phyloP scores from a whole-genome alignment of 192 early-diverging fungal genomes.

The Phycomyces blakesleeanus region DNA sequence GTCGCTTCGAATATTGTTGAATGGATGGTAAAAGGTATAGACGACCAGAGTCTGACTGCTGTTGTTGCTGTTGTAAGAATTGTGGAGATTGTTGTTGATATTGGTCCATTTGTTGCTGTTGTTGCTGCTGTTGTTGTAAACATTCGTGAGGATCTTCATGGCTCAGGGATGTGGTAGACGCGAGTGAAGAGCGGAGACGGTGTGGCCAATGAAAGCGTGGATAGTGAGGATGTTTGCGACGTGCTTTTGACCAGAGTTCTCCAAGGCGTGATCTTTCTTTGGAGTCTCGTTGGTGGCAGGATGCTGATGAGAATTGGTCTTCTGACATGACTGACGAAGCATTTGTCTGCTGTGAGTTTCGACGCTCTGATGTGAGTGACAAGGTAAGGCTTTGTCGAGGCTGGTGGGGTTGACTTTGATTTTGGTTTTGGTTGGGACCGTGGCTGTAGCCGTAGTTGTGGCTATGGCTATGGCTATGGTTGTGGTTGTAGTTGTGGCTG shows the following conservation, averaged over 20 bases:
- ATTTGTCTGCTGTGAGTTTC: constrained; percentile 16
- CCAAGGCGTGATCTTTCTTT: background rate
- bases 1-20: background rate
- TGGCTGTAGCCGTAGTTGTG: too few species aligned
- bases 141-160: background rate
- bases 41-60: background rate
- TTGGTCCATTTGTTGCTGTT: background rate
- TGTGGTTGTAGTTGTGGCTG: too few species aligned
- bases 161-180: background rate
- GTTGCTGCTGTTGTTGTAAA: constrained; percentile 3
- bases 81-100: background rate
- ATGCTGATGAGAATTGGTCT: constrained; percentile 9
- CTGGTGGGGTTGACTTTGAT: too few species aligned
- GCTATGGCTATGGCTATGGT: too few species aligned
- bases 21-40: too few species aligned
- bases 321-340: constrained; percentile 12
- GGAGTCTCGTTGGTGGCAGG: background rate
- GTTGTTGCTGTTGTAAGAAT: constrained; percentile 4
- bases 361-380: background rate
- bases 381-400: too few species aligned
- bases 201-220: constrained; percentile 15
- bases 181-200: background rate
- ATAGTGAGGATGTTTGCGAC: constrained; percentile 8
- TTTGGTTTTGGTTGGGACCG: too few species aligned
- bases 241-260: constrained; percentile 14